A percentile compares a stretch with the other conserved stretches of the same genome.
Evolutionary conservation across 805 yeast genomes (phyloP).

Genomic region (Spathaspora girioi): DNA sequence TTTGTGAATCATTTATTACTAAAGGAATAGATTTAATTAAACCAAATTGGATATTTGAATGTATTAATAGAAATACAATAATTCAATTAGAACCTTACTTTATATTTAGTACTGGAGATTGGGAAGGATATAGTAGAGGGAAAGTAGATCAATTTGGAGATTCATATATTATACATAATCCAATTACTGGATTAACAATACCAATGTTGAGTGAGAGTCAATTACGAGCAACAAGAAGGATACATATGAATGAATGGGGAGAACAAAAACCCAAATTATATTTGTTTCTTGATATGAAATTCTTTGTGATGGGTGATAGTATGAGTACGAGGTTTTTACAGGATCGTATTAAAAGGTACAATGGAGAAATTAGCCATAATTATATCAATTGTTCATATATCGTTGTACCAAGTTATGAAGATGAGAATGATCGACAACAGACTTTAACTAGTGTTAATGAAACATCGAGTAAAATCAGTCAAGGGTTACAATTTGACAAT

Average conservation of each 20-base stretch:
- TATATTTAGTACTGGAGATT: conserved; percentile 40
- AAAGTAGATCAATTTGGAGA: conserved; percentile 63
- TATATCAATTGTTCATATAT: conserved; percentile 8
- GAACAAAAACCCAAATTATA: conserved; percentile 20
- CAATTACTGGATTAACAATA: conserved; percentile 9
- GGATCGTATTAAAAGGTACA: conserved; percentile 44
- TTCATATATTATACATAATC: conserved; percentile 40
- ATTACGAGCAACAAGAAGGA: conserved; percentile 9
- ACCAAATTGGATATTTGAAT: conserved; percentile 73
- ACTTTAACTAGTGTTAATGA: conserved; percentile 8
- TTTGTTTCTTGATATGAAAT: conserved; percentile 32
- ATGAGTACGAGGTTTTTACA: conserved; percentile 10
- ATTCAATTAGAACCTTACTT: conserved; percentile 62
- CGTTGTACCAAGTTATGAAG: conserved; percentile 9
- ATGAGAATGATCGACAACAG: conserved; percentile 2
- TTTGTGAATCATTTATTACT: conserved; percentile 18
- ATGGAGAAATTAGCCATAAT: conserved; percentile 22
- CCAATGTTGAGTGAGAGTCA: conserved; percentile 3
- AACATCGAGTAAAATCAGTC: conserved; percentile 14
- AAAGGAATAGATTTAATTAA: conserved; percentile 57
- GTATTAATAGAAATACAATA: conserved; percentile 40
- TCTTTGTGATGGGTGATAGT: conserved; percentile 23
- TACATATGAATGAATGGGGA: conserved; percentile 7
- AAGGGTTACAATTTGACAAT: conserved; percentile 6
- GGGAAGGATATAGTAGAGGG: conserved; percentile 14